A percentile compares a stretch with the other conserved stretches of the same genome.
Evolutionary conservation across 2,329 filamentous ascomycete species (phyloP).

Genomic region (Paecilomyces formosus): DNA sequence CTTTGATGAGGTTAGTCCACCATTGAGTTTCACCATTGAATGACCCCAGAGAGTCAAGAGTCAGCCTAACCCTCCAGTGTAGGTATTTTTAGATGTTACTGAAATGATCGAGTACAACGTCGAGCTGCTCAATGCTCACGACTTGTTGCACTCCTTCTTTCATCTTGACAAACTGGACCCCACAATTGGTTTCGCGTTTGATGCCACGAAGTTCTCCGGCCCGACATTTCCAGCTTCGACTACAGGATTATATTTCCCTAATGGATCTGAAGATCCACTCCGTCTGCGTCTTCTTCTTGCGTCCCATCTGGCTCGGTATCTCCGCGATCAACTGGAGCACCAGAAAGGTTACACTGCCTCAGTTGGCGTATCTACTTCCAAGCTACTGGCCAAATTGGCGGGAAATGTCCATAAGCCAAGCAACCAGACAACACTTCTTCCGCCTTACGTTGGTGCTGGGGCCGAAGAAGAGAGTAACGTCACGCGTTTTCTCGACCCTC

Average conservation of each 20-base stretch:
- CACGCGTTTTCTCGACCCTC: slow-evolving; percentile 62
- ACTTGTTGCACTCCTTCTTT: slow-evolving; percentile 68
- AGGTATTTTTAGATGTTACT: slow-evolving; percentile 71
- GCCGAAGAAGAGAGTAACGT: slow-evolving; percentile 42
- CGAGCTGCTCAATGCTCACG: slow-evolving; percentile 58
- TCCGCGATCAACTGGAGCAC: slow-evolving; percentile 65
- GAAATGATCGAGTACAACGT: slow-evolving; percentile 80
- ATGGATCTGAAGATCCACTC: slow-evolving; percentile 17
- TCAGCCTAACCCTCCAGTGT: slow-evolving; percentile 5
- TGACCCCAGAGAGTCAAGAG: slow-evolving; percentile 1
- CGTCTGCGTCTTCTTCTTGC: slow-evolving; percentile 63
- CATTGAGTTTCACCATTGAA: slow-evolving; percentile 3
- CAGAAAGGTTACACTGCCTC: slow-evolving; percentile 80
- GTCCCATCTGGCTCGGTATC: slow-evolving; percentile 70
- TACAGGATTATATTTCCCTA: slow-evolving; percentile 16
- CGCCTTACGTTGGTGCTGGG: slow-evolving; percentile 44
- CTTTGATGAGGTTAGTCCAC: slow-evolving; percentile 69
- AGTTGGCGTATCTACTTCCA: slow-evolving; percentile 80
- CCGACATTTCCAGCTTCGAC: slow-evolving; percentile 45
- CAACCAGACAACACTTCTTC: slow-evolving; percentile 75
- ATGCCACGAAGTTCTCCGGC: slow-evolving; percentile 62
- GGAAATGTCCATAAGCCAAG: slow-evolving; percentile 80
- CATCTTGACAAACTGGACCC: slow-evolving; percentile 66
- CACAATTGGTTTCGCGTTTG: slow-evolving; percentile 70
- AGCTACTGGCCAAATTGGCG: slow-evolving; percentile 76